phyloP scores from a whole-genome alignment of 1,139 yeast genomes.

The Yamadazyma triangularis region DNA sequence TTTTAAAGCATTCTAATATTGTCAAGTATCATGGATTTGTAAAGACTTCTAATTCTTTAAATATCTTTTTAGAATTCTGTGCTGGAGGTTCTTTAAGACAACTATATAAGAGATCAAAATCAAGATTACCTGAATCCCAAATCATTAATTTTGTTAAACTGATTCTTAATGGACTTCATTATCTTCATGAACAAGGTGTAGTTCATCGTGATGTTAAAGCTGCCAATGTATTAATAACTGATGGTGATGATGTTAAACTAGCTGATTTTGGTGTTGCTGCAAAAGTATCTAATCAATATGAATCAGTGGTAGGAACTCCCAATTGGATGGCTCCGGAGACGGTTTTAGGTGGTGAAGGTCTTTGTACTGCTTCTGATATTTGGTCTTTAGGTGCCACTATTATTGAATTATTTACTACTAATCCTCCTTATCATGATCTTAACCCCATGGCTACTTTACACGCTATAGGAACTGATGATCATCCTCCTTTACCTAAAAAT shows the following conservation, averaged over 20 bases:
- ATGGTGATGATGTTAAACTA: slow-evolving; percentile 56
- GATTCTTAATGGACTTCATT: slow-evolving; percentile 68
- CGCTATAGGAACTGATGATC: slow-evolving; percentile 84
- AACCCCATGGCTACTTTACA: slow-evolving; percentile 87
- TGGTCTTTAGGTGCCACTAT: slow-evolving; percentile 97
- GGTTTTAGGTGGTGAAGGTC: slow-evolving; percentile 70
- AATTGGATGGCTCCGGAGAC: slow-evolving; percentile 91
- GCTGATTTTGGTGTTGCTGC: slow-evolving; percentile 84
- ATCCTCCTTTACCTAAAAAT: slow-evolving; percentile 70
- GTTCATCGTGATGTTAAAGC: slow-evolving; percentile 80
- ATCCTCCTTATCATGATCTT: slow-evolving; percentile 82
- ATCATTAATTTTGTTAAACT: slow-evolving; percentile 61
- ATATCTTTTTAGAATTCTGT: slow-evolving; percentile 73
- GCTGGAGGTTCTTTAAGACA: slow-evolving; percentile 81
- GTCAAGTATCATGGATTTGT: slow-evolving; percentile 90
- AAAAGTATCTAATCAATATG: slow-evolving; percentile 39
- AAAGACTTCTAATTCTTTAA: slow-evolving; percentile 59
- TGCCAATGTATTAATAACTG: slow-evolving; percentile 65
- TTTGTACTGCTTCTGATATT: slow-evolving; percentile 81
- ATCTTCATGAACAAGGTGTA: slow-evolving; percentile 67
- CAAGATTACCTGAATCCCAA: slow-evolving; percentile 55
- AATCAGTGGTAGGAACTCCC: slow-evolving; percentile 62
- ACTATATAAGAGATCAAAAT: slow-evolving; percentile 53
- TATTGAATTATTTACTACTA: slow-evolving; percentile 77
- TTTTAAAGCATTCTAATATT: slow-evolving; percentile 77